phyloP scores from a whole-genome alignment of 148 eudicot species.

The Oxyria digyna region DNA sequence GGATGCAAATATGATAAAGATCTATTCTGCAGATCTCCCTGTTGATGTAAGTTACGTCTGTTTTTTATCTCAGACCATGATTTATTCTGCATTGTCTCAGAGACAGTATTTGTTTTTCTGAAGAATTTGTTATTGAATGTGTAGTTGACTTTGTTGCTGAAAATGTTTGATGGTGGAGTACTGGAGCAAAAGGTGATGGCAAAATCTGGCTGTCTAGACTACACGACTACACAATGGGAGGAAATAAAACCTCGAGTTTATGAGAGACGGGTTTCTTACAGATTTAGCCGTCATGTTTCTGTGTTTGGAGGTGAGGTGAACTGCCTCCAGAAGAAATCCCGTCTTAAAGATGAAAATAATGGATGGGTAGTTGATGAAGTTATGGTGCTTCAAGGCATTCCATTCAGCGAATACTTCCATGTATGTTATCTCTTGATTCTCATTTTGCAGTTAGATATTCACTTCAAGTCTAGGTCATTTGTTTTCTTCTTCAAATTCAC shows the following conservation, averaged over 20 bases:
- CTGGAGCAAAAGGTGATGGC: conserved; percentile 66
- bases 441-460: too few species aligned
- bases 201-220: conserved; percentile 54
- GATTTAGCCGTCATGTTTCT: conserved; percentile 50
- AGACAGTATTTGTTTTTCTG: not conserved
- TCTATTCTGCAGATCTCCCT: conserved; percentile 49
- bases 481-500: conserved; percentile 7
- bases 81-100: not conserved
- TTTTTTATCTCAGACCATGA: not conserved
- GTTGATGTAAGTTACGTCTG: conserved; percentile 32
- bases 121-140: not conserved
- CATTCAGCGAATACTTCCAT: conserved; percentile 59
- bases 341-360: conserved; percentile 18
- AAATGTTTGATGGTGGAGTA: conserved; percentile 62
- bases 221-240: conserved; percentile 56
- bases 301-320: conserved; percentile 71
- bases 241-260: conserved; percentile 27
- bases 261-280: conserved; percentile 57
- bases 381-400: conserved; percentile 63
- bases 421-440: conserved; percentile 24
- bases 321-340: conserved; percentile 55
- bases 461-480: too few species aligned
- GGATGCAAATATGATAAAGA: conserved; percentile 43
- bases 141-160: conserved; percentile 55
- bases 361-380: conserved; percentile 60